Base-by-base conservation (phyloP, 352 stramenopile species). In the Halophytophthora batemanensis region DNA sequence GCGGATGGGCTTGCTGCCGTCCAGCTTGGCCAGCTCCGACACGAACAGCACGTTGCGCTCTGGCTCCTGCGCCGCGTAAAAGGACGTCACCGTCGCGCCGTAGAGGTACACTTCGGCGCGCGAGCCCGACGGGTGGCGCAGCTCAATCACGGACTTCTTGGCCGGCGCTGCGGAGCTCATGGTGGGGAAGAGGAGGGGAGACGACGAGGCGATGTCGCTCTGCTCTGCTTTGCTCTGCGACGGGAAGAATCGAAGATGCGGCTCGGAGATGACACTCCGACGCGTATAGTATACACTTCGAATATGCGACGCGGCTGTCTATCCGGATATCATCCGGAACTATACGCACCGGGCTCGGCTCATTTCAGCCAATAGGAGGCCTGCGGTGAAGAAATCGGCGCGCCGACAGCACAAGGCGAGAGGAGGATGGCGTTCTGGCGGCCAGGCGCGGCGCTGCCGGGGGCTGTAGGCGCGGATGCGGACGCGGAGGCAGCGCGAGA, bases 1-100 rank as follows among this genome's bases (percentile, higher is more conserved):
- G 34, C 96, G 88, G 58, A 98, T 98, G 29, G 95, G 82, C 62
- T 98, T 98, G 50, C 63, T 87, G 49, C 93, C 87, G 65, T 99
- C 86, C 35, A 97, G 62, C 21, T 85, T 66, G 31, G 94, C 89
- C 64, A 95, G 75, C 22, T 85, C 61, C 13, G 87, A 98, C 45
- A 98, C 17, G 61, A 98, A 98, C 22, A 99, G 74, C 61, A 94
- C 76, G 57, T 98, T 96, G 45, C 80, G 69, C 22, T 61, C 46
- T 21, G 85, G 79, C 44, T 88, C 74, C 19, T 78, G 58, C 18
- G 73, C 71, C 15, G 67, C 66, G 41, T 84, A 90, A 62, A 95
- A 98, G 4, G 77, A 80, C 23, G 86, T 95, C 13, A 98, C 71
- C 1, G 93, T 97, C 2, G 95, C 91, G 40, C 95, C 95, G 67